These are phyloP conservation scores for Pascua guehoae DNA, from an alignment of 1,284 basidiomycete genomes.

Conservation along the genomic window DNA sequence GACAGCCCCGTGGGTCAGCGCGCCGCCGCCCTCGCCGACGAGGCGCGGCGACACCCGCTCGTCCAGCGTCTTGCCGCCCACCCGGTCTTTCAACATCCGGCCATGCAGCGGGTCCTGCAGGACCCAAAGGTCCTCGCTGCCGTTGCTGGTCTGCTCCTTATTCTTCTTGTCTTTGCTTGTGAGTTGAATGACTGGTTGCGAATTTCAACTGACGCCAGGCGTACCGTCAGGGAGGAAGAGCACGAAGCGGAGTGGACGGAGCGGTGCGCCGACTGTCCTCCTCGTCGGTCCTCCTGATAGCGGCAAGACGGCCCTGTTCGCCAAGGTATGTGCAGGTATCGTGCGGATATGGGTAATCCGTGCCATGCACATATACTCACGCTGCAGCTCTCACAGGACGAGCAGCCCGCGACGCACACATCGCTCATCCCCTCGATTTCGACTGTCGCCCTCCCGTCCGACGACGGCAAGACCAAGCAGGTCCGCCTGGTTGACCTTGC, in stretches of 20 bases:
- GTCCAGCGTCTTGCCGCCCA: slow-evolving; percentile 6
- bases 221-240: slow-evolving; percentile 11
- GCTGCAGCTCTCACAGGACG: slow-evolving; percentile 35
- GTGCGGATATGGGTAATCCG: not conserved
- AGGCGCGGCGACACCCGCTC: slow-evolving; percentile 1
- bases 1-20: no score
- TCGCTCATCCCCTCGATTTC: slow-evolving; percentile 34
- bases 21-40: not conserved
- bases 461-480: slow-evolving; percentile 17
- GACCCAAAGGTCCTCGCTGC: slow-evolving; percentile 38
- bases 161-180: slow-evolving; percentile 28
- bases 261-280: slow-evolving; percentile 32
- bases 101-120: slow-evolving; percentile 22
- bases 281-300: slow-evolving; percentile 41
- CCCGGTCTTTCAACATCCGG: slow-evolving; percentile 4
- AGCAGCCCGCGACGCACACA: slow-evolving; percentile 40
- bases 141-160: slow-evolving; percentile 24
- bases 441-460: slow-evolving; percentile 26
- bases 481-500: slow-evolving; percentile 43
- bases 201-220: slow-evolving; percentile 4
- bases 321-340: slow-evolving; percentile 28
- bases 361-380: not conserved
- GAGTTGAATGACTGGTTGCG: slow-evolving; percentile 1
- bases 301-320: slow-evolving; percentile 45
- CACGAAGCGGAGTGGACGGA: not conserved